These are phyloP conservation scores for Daldinia sp. DNA, from an alignment of 2,329 filamentous ascomycete genomes.

Conservation along the genomic window DNA sequence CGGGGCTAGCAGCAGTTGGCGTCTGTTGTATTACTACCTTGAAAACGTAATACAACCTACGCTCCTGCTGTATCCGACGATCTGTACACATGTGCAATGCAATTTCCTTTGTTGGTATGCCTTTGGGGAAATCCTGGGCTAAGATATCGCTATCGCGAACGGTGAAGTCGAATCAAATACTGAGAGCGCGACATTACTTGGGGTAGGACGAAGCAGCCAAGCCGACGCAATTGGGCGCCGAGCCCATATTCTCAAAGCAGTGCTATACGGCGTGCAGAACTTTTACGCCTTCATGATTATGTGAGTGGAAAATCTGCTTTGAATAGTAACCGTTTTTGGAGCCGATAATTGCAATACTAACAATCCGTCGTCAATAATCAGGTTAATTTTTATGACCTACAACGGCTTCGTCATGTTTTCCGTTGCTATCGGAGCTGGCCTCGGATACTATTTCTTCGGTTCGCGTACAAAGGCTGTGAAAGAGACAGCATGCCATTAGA, in stretches of 20 bases:
- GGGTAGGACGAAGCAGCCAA: constrained; percentile 74
- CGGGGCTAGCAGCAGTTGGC: not conserved
- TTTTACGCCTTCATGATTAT: constrained; percentile 99
- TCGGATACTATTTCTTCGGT: constrained; percentile 87
- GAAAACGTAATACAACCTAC: constrained; percentile 5
- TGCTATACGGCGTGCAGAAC: constrained; percentile 89
- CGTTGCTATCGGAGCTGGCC: constrained; percentile 85
- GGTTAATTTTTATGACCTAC: constrained; percentile 99
- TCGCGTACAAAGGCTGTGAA: constrained; percentile 75
- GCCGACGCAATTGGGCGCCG: constrained; percentile 65
- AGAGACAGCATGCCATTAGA: constrained; percentile 88
- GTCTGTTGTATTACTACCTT: constrained; percentile 16
- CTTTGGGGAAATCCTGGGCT: constrained; percentile 34
- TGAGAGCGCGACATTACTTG: constrained; percentile 70
- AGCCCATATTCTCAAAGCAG: constrained; percentile 80
- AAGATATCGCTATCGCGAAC: constrained; percentile 30
- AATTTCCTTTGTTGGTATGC: constrained; percentile 21
- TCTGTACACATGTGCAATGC: not conserved
- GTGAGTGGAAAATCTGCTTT: constrained; percentile 64
- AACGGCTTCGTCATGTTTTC: constrained; percentile 98
- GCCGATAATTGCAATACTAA: constrained; percentile 4
- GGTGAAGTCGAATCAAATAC: constrained; percentile 55
- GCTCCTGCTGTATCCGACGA: constrained; percentile 20
- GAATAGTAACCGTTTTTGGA: not conserved
- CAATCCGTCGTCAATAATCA: constrained; percentile 48